A percentile compares a stretch with the other conserved stretches of the same genome.
Evolutionary conservation across 2,329 filamentous ascomycete species (phyloP).

Genomic region (Penicillium hesseltinei): DNA sequence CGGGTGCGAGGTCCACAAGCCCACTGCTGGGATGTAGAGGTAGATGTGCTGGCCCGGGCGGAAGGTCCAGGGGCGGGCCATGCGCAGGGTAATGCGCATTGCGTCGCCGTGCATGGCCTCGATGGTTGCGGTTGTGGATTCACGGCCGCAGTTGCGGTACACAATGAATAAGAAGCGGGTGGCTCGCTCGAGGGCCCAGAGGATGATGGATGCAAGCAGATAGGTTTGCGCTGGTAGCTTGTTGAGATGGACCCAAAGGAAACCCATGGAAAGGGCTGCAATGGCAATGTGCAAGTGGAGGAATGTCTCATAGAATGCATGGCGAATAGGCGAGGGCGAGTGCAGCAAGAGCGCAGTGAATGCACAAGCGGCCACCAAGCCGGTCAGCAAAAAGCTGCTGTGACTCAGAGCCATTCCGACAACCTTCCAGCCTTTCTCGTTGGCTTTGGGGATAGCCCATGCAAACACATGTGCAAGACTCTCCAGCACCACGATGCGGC

Average conservation of each 20-base stretch:
- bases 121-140: slow-evolving; percentile 64
- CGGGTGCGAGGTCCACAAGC: slow-evolving; percentile 70
- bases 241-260: slow-evolving; percentile 77
- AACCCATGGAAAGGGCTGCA: slow-evolving; percentile 64
- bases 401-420: slow-evolving; percentile 31
- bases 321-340: slow-evolving; percentile 70
- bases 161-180: slow-evolving; percentile 62
- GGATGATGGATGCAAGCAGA: slow-evolving; percentile 68
- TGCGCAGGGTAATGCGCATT: slow-evolving; percentile 66
- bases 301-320: slow-evolving; percentile 95
- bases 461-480: slow-evolving; percentile 67
- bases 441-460: slow-evolving; percentile 70
- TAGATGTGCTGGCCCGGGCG: slow-evolving; percentile 73
- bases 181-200: slow-evolving; percentile 73
- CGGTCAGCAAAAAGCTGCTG: slow-evolving; percentile 39
- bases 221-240: slow-evolving; percentile 69
- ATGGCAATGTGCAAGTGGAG: slow-evolving; percentile 80
- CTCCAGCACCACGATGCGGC: slow-evolving; percentile 68
- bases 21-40: slow-evolving; percentile 66
- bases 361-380: slow-evolving; percentile 50
- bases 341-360: slow-evolving; percentile 67
- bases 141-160: slow-evolving; percentile 61
- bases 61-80: slow-evolving; percentile 65
- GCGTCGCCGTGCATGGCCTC: slow-evolving; percentile 69
- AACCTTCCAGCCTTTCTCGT: slow-evolving; percentile 39